phyloP scores from a whole-genome alignment of 2,329 filamentous ascomycete genomes.

The Verruconis gallopava region DNA sequence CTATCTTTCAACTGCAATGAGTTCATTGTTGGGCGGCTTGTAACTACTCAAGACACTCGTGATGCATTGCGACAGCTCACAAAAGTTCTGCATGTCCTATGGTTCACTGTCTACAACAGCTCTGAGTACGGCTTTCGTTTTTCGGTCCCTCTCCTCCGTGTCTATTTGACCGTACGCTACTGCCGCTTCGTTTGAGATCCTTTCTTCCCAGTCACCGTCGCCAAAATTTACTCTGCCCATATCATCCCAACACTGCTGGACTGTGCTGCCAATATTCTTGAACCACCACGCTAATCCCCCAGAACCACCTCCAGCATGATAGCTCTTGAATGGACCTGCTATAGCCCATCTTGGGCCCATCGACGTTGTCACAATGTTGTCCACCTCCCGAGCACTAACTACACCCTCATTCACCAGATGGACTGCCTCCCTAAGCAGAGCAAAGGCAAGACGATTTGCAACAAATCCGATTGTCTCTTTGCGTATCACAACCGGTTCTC shows the following conservation, averaged over 20 bases:
- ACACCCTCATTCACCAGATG: constrained; percentile 42
- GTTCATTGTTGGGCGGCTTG: too few relatives aligned
- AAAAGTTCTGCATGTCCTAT: too few relatives aligned
- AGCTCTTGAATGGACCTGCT: constrained; percentile 44
- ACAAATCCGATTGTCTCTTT: constrained; percentile 44
- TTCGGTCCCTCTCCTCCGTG: constrained; percentile 26
- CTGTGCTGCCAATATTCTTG: constrained; percentile 42
- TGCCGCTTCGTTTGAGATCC: constrained; percentile 32
- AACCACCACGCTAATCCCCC: constrained; percentile 41
- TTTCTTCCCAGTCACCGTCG: constrained; percentile 31
- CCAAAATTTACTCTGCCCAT: constrained; percentile 12
- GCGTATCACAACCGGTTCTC: constrained; percentile 36
- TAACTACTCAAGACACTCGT: too few relatives aligned
- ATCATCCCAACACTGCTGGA: constrained; percentile 42
- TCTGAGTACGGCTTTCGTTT: constrained; percentile 29
- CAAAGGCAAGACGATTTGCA: constrained; percentile 45
- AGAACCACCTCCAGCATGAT: constrained; percentile 44
- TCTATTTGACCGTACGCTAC: constrained; percentile 34
- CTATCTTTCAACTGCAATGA: too few relatives aligned
- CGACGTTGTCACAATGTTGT: constrained; percentile 37
- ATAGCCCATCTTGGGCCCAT: constrained; percentile 44
- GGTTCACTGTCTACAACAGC: constrained; percentile 23
- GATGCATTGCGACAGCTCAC: too few relatives aligned
- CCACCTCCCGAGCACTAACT: constrained; percentile 39
- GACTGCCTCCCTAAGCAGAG: constrained; percentile 42